These are phyloP conservation scores for Arthrobotrys iridis DNA, from an alignment of 2,329 filamentous ascomycete genomes.

Conservation along the genomic window DNA sequence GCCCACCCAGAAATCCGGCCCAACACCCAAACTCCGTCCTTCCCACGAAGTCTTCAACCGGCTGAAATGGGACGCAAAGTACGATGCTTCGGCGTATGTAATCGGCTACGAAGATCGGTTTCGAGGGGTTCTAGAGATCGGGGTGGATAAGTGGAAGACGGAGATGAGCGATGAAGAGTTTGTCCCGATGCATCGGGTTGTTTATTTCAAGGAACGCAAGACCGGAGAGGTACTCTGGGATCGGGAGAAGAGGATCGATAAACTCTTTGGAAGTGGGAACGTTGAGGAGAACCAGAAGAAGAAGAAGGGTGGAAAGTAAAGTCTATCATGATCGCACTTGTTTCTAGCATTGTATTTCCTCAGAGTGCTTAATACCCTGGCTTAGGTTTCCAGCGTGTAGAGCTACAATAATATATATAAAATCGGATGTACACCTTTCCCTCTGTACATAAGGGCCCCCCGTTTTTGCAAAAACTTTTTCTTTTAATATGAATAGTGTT, in stretches of 20 bases:
- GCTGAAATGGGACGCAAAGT: constrained; percentile 69
- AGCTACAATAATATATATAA: no score
- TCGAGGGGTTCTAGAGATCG: constrained; percentile 67
- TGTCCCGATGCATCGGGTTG: constrained; percentile 72
- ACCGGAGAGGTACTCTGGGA: constrained; percentile 70
- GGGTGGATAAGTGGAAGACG: constrained; percentile 68
- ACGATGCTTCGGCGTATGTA: constrained; percentile 67
- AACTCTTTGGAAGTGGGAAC: constrained; percentile 68
- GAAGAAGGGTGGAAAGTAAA: background rate
- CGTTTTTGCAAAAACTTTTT: no score
- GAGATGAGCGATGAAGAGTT: constrained; percentile 74
- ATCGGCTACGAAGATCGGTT: constrained; percentile 73
- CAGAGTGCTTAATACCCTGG: no score
- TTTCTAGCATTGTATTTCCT: no score
- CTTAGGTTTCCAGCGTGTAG: no score
- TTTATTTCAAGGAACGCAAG: constrained; percentile 69
- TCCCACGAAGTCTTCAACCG: constrained; percentile 70
- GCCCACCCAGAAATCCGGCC: constrained; percentile 15
- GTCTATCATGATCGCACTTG: no score
- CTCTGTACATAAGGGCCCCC: no score
- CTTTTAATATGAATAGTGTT: no score
- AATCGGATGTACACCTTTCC: no score
- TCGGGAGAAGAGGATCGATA: constrained; percentile 66
- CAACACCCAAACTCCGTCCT: constrained; percentile 66
- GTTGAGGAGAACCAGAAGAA: constrained; percentile 14